phyloP scores from a whole-genome alignment of 495 filamentous ascomycete species.

The Aspergillus haitiensis region DNA sequence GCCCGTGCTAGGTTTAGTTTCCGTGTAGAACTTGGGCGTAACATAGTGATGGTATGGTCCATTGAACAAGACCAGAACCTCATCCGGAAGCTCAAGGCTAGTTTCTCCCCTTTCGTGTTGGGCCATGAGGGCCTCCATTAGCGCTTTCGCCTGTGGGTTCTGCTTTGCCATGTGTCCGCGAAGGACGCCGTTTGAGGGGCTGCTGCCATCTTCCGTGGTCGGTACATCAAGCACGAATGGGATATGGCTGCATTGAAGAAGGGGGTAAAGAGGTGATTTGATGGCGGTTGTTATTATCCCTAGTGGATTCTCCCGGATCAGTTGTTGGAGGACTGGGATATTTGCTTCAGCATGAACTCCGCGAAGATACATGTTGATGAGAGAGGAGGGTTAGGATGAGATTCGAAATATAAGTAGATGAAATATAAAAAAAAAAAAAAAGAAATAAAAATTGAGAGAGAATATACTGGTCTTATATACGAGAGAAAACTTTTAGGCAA shows the following conservation, averaged over 20 bases:
- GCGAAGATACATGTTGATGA: slow-evolving; percentile 20
- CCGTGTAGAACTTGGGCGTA: slow-evolving; percentile 59
- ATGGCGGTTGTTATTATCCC: slow-evolving; percentile 57
- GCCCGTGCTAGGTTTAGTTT: slow-evolving; percentile 54
- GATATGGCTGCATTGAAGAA: slow-evolving; percentile 56
- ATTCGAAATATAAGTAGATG: background rate
- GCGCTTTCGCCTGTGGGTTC: slow-evolving; percentile 57
- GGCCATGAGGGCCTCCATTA: slow-evolving; percentile 44
- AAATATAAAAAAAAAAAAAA: no score
- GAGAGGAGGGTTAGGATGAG: background rate
- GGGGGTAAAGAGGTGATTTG: slow-evolving; percentile 40
- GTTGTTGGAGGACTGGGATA: slow-evolving; percentile 23
- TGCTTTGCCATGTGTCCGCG: slow-evolving; percentile 56
- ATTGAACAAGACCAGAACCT: slow-evolving; percentile 54
- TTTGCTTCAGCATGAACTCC: slow-evolving; percentile 19
- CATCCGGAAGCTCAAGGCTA: slow-evolving; percentile 26
- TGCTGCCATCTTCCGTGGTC: slow-evolving; percentile 26
- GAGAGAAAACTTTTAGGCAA: no score
- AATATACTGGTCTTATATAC: slow-evolving; percentile 4
- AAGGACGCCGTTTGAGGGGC: slow-evolving; percentile 34
- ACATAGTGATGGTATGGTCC: slow-evolving; percentile 54
- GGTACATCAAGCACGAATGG: slow-evolving; percentile 55
- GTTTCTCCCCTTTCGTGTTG: slow-evolving; percentile 8
- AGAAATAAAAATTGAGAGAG: background rate
- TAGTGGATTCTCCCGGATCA: slow-evolving; percentile 55